A percentile compares a stretch with the other conserved stretches of the same genome.
These are phyloP conservation scores for Microcyclosporella mali DNA, from an alignment of 2,329 filamentous ascomycete genomes.

Conservation along the genomic window DNA sequence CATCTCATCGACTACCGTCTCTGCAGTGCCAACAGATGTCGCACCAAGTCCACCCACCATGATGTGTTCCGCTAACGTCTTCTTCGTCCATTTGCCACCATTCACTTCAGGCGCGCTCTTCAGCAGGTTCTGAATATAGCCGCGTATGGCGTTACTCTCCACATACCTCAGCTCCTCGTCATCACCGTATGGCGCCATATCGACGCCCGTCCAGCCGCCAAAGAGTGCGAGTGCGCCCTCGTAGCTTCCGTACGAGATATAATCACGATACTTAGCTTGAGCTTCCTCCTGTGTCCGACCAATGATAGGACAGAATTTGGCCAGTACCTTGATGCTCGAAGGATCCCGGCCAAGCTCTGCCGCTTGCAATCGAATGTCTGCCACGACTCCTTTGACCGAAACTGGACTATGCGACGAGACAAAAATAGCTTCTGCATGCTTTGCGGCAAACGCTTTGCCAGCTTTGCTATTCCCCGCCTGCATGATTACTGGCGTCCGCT, in stretches of 20 bases:
- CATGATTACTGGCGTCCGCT: conserved; percentile 62
- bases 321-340: conserved; percentile 59
- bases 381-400: conserved; percentile 56
- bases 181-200: conserved; percentile 54
- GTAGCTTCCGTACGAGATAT: conserved; percentile 54
- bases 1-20: conserved; percentile 60
- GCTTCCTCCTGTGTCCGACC: conserved; percentile 62
- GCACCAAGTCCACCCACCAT: conserved; percentile 62
- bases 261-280: conserved; percentile 56
- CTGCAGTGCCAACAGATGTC: conserved; percentile 57
- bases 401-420: conserved; percentile 59
- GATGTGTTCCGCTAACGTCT: conserved; percentile 62
- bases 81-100: conserved; percentile 61
- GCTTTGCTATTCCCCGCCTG: conserved; percentile 64
- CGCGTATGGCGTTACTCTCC: conserved; percentile 56
- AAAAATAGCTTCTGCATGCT: conserved; percentile 67
- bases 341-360: conserved; percentile 52
- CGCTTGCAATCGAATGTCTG: conserved; percentile 56
- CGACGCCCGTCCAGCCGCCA: conserved; percentile 67
- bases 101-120: conserved; percentile 52
- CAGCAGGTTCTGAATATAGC: conserved; percentile 50
- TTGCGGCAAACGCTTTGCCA: conserved; percentile 61
- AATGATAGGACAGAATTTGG: conserved; percentile 59
- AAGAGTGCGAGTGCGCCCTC: conserved; percentile 66
- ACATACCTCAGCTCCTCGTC: conserved; percentile 58